Evolutionary conservation across 305 asterid species (phyloP), one percentile per base, ranked within the genome.

Genomic region (Fraxinus paxiana): DNA sequence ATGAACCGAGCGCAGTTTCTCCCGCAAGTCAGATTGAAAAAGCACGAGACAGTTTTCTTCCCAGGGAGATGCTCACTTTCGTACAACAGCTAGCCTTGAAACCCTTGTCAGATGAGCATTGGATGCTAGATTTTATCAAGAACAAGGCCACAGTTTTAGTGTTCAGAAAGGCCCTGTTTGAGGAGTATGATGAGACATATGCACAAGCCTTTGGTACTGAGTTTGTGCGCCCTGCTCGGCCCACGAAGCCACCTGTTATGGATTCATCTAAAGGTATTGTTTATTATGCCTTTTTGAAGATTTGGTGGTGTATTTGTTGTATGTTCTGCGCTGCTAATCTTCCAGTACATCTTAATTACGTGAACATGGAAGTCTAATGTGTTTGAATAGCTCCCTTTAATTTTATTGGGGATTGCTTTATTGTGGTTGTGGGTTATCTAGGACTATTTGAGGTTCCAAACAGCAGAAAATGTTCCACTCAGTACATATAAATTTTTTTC

Each of bases 181-280:
- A 94, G 90, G 98, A 93, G 82, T 93, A 85, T 85, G 96, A 94
- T 80, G 98, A 94, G 82, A 92, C 99, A 0, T 95, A 95, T 85
- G 97, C 96, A 8, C 94, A 94, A 88, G 99, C 98, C 54, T 95
- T 95, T 85, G 98, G 98, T 75, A 85, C 89, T 79, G 83, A 76
- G 51, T 91, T 94, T 59, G 82, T 75, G 30, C 92, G 90, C 12
- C 93, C 92, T 81, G 84, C 88, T 77, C 86, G 85, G 33, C 89
- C 89, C 43, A 89, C 89, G 51, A 86, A 88, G 46, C 92, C 91
- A 8, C 83, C 84, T 76, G 82, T 88, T 63, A 73, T 83, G 74
- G 92, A 84, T 86, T 95, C 94, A 80, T 84, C 90, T 33, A 90
- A 88, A 88, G 99, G 99, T 95, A 92, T 77, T 84, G 34, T 28